Evolutionary conservation across 225 moss, liverwort and hornwort genomes (phyloP).

Genomic region (Polytrichum commune): DNA sequence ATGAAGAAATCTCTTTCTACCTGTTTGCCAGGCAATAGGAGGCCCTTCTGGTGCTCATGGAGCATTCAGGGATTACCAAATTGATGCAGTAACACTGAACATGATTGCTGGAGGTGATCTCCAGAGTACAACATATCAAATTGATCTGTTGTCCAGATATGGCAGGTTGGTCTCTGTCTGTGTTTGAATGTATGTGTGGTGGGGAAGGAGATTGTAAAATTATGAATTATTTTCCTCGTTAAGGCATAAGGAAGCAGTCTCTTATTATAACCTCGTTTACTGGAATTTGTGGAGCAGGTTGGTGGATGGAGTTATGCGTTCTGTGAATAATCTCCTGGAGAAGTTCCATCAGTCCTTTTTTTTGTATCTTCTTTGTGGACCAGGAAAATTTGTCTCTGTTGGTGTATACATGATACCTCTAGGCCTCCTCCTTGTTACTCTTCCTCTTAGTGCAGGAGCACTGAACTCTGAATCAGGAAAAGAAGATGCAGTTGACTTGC

Average conservation of each 20-base stretch:
- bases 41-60: conserved; percentile 92
- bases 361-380: conserved; percentile 78
- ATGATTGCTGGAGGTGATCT: conserved; percentile 54
- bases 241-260: too few relatives aligned
- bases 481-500: not conserved
- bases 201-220: not conserved
- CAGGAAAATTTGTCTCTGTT: conserved; percentile 84
- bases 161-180: conserved; percentile 58
- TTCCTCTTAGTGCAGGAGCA: conserved; percentile 85
- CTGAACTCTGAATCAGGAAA: conserved; percentile 47
- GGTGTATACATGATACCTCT: conserved; percentile 94
- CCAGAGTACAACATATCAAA: conserved; percentile 43
- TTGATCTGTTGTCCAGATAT: conserved; percentile 64
- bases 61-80: conserved; percentile 91
- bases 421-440: conserved; percentile 74
- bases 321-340: conserved; percentile 91
- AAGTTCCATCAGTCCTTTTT: conserved; percentile 99
- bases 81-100: conserved; percentile 86
- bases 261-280: not conserved
- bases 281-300: conserved; percentile 44
- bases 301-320: conserved; percentile 86
- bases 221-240: not conserved
- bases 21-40: conserved; percentile 60
- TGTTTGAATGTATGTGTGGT: not conserved
- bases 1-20: not conserved